These are phyloP conservation scores for Biscogniauxia marginata DNA, from an alignment of 2,329 filamentous ascomycete species.

Conservation along the genomic window DNA sequence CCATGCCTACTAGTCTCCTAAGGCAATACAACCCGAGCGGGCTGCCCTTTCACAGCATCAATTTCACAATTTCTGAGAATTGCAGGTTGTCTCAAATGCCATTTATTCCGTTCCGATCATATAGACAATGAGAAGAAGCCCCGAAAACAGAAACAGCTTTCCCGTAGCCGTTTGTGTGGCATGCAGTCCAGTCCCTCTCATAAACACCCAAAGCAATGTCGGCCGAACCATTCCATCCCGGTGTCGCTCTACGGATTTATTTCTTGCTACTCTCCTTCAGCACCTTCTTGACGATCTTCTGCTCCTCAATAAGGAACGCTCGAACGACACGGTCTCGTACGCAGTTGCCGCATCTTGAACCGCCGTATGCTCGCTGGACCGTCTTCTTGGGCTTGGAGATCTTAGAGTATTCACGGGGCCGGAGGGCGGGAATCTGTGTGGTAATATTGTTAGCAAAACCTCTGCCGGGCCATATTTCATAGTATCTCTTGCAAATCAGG, in stretches of 20 bases:
- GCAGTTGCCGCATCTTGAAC: slow-evolving; percentile 97
- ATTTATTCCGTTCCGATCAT: slow-evolving; percentile 36
- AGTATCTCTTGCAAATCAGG: not conserved
- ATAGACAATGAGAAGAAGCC: slow-evolving; percentile 33
- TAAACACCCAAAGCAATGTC: slow-evolving; percentile 38
- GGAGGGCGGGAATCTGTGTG: slow-evolving; percentile 83
- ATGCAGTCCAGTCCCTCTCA: slow-evolving; percentile 34
- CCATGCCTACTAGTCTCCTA: not conserved
- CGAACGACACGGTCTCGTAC: slow-evolving; percentile 97
- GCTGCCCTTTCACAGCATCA: not conserved
- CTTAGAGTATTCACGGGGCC: slow-evolving; percentile 94
- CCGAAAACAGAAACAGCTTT: slow-evolving; percentile 33
- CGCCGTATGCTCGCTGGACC: slow-evolving; percentile 96
- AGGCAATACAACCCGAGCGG: not conserved
- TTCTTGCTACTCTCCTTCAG: slow-evolving; percentile 87
- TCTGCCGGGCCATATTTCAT: not conserved
- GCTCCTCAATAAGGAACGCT: slow-evolving; percentile 99
- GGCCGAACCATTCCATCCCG: slow-evolving; percentile 33
- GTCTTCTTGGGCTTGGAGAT: slow-evolving; percentile 99
- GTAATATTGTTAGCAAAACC: not conserved
- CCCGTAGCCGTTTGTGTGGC: slow-evolving; percentile 29
- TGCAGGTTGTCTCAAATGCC: slow-evolving; percentile 26
- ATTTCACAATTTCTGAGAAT: not conserved
- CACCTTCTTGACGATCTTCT: slow-evolving; percentile 99
- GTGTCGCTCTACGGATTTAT: slow-evolving; percentile 48